These are phyloP conservation scores for Daldinia childiae DNA, from an alignment of 495 filamentous ascomycete species.

Conservation along the genomic window DNA sequence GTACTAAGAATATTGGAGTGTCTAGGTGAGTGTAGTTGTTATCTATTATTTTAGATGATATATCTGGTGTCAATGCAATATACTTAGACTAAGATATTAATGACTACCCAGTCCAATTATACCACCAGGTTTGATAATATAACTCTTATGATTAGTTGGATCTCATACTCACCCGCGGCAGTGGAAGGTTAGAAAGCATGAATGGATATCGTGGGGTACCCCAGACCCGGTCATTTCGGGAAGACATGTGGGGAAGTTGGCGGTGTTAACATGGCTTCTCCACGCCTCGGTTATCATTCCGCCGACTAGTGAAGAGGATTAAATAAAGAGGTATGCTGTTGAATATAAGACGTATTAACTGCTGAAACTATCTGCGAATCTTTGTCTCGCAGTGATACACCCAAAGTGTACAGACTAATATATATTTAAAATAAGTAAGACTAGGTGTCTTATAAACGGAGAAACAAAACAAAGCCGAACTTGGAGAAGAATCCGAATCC, in stretches of 20 bases:
- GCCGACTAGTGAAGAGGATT: constrained; percentile 16
- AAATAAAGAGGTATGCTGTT: neutral
- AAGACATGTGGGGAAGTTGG: constrained; percentile 31
- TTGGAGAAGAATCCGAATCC: neutral
- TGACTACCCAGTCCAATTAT: neutral
- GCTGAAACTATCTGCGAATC: neutral
- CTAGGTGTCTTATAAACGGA: neutral
- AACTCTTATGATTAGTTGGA: neutral
- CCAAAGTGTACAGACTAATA: neutral
- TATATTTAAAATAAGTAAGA: neutral
- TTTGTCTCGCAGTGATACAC: neutral
- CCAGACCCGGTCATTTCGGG: constrained; percentile 10
- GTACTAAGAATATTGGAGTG: neutral
- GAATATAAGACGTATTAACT: neutral
- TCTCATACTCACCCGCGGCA: neutral
- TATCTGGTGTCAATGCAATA: neutral
- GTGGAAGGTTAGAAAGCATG: neutral
- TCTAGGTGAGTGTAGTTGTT: too few species aligned
- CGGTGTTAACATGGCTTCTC: constrained; percentile 22
- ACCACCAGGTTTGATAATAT: neutral
- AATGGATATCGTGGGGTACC: neutral
- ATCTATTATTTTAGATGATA: too few species aligned
- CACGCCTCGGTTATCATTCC: constrained; percentile 31
- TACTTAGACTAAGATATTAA: neutral
- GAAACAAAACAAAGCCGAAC: neutral